phyloP scores from a whole-genome alignment of 225 moss, liverwort and hornwort species.

The Bryoerythrophyllum caledonicum region DNA sequence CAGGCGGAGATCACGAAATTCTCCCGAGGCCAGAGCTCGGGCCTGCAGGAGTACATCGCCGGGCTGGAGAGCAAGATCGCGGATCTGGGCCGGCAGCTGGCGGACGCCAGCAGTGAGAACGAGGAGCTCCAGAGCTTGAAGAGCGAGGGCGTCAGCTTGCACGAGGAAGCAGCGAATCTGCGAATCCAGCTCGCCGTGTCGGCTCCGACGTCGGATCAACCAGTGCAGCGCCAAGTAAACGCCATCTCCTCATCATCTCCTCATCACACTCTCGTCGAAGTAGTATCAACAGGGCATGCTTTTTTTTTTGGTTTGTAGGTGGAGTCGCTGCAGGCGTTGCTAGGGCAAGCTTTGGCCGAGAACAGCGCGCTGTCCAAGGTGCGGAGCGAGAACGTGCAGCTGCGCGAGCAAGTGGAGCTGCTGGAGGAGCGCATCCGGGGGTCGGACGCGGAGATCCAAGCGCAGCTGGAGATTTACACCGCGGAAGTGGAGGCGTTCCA shows the following conservation, averaged over 20 bases:
- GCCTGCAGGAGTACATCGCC: conserved; percentile 60
- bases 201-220: conserved; percentile 17
- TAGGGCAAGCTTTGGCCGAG: conserved; percentile 55
- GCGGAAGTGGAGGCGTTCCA: conserved; percentile 86
- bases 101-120: conserved; percentile 46
- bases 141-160: conserved; percentile 48
- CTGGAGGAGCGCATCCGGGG: conserved; percentile 68
- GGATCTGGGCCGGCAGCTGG: conserved; percentile 61
- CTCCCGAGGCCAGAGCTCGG: conserved; percentile 43
- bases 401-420: conserved; percentile 61
- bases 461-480: conserved; percentile 63
- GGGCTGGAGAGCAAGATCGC: conserved; percentile 64
- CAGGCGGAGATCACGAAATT: conserved; percentile 42
- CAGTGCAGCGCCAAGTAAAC: conserved; percentile 51
- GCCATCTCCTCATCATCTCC: background rate
- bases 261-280: no score
- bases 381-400: conserved; percentile 57
- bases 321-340: conserved; percentile 46
- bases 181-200: conserved; percentile 35
- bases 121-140: conserved; percentile 48
- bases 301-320: conserved; percentile 47
- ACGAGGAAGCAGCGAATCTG: conserved; percentile 59
- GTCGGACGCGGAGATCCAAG: conserved; percentile 71
- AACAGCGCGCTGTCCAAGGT: conserved; percentile 52
- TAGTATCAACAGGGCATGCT: background rate